Evolutionary conservation across 2,329 filamentous ascomycete genomes (phyloP).

Genomic region (Arthrinium phaeospermum): DNA sequence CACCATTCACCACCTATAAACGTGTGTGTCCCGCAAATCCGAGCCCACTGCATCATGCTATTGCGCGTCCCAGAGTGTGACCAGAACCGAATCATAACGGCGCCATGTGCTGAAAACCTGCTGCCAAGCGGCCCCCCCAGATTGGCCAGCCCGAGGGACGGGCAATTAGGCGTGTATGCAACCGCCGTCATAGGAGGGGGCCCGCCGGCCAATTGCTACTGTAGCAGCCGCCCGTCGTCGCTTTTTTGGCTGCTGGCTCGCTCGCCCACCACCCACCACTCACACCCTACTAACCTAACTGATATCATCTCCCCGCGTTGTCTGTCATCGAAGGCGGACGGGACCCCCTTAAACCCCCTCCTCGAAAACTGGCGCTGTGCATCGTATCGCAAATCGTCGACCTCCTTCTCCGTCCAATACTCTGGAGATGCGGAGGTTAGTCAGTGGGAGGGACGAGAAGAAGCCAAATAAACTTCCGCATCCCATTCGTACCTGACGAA

Average conservation of each 20-base stretch:
- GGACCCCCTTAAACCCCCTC: too few relatives aligned
- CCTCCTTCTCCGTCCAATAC: neutral
- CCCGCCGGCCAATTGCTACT: neutral
- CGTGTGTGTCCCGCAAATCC: neutral
- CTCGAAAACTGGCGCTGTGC: neutral
- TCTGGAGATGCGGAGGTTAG: constrained; percentile 1
- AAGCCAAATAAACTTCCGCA: neutral
- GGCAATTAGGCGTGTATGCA: neutral
- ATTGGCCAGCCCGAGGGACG: neutral
- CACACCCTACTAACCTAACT: neutral
- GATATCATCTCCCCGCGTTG: neutral
- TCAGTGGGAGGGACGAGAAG: neutral
- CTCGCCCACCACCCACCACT: too few relatives aligned
- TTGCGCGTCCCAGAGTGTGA: constrained; percentile 11
- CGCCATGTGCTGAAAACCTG: constrained; percentile 10
- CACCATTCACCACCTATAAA: neutral
- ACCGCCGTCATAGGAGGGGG: constrained; percentile 1
- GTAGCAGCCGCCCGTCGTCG: neutral
- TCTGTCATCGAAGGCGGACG: neutral
- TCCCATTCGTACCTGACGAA: neutral
- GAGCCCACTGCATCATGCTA: constrained; percentile 1
- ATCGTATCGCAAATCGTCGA: neutral
- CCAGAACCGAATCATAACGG: constrained; percentile 10
- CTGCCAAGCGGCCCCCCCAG: constrained; percentile 1
- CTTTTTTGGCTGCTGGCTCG: too few relatives aligned